Base-by-base conservation (phyloP, 768 basidiomycete genomes). In the Mycena latifolia region DNA sequence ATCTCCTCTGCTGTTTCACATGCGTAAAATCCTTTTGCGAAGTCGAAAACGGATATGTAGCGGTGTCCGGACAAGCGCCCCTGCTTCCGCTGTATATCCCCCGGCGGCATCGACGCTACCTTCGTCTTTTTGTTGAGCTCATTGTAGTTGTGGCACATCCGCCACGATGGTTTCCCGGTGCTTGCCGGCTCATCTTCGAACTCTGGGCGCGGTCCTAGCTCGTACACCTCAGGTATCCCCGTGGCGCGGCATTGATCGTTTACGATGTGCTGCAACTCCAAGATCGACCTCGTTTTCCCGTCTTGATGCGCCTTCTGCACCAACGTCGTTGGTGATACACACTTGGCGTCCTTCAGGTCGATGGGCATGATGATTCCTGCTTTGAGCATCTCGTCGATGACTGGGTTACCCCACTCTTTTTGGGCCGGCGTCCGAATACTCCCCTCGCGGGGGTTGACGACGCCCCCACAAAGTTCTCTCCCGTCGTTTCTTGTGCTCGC, bases 231-330 rank as follows among this genome's bases (percentile, higher is more conserved):
- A 25, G 66, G 61, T 17, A 78, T 57, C 1, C 77, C 78, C 4
- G 71, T 56, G 9, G 45, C 70, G 0, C 70, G 53, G 59, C 78
- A 80, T 51, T 79, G 48, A 27, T 80, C 72, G 55, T 83, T 82
- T 12, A 79, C 75, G 1, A 47, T 14, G 31, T 76, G 73, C 47
- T 75, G 69, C 0, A 83, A 72, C 46, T 81, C 79, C 4, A 78
- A 77, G 1, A 78, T 28, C 0, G 74, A 68, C 0, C 81, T 57
- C 0, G 79, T 77, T 0, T 57, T 68, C 0, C 70, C 70, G 17
- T 77, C 70, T n/a, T 78, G 77, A 9, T 69, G 54, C 5, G 54
- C 77, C 53, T 84, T 83, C 60, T 77, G 73, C 0, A 78, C 79
- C 3, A 85, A 64, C 0, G 75, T 79, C 0, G 75, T 81, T 0